These are phyloP conservation scores for Candida neerlandica DNA, from an alignment of 1,139 yeast genomes.

Conservation along the genomic window DNA sequence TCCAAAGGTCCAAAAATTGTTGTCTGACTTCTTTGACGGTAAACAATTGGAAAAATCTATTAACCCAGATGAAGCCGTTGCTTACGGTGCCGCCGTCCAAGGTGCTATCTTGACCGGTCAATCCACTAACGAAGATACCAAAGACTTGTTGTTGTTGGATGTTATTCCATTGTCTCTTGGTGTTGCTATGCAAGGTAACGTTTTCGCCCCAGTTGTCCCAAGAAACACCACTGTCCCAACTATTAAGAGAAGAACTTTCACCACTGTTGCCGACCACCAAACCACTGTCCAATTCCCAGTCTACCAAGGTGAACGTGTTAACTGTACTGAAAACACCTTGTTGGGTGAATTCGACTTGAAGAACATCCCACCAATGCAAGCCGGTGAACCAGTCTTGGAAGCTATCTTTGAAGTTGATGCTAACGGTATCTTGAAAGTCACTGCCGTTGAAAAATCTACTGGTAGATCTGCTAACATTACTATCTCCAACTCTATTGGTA, in stretches of 20 bases:
- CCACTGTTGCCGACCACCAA: conserved; percentile 99
- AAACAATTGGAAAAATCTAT: conserved; percentile 94
- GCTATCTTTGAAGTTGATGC: conserved; percentile 99
- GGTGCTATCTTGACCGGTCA: conserved; percentile 99
- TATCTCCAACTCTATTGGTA: conserved; percentile 99
- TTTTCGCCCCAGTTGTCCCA: conserved; percentile 98
- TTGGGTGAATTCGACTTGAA: conserved; percentile 99
- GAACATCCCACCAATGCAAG: conserved; percentile 98
- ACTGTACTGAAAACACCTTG: conserved; percentile 98
- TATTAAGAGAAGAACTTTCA: conserved; percentile 99
- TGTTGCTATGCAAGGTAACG: conserved; percentile 99
- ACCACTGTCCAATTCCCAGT: conserved; percentile 99
- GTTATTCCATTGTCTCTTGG: conserved; percentile 98
- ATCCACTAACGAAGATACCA: conserved; percentile 95
- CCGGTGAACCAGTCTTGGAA: conserved; percentile 99
- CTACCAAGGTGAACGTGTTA: conserved; percentile 99
- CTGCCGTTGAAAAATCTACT: conserved; percentile 98
- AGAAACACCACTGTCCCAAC: conserved; percentile 99
- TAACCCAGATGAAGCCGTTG: conserved; percentile 99
- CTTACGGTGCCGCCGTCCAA: conserved; percentile 99
- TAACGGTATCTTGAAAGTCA: conserved; percentile 99
- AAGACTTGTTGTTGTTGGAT: conserved; percentile 95
- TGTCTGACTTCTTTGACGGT: conserved; percentile 98
- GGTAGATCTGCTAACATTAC: conserved; percentile 99
- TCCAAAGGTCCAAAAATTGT: conserved; percentile 97